phyloP scores from a whole-genome alignment of 257 asterid genomes.

The Salvia rosmarinus region DNA sequence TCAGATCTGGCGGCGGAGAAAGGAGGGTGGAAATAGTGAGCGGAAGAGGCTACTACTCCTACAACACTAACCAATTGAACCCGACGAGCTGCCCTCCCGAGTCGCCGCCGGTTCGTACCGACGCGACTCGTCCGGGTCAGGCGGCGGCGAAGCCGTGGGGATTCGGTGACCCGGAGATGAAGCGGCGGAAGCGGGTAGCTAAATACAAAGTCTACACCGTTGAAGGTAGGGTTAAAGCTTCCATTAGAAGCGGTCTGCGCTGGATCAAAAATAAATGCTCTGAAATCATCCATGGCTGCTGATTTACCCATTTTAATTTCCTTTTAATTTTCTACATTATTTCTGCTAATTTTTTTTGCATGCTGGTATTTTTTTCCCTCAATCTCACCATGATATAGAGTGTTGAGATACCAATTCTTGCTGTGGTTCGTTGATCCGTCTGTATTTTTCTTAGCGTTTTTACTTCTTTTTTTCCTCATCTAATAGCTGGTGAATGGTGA shows the following conservation, averaged over 20 bases:
- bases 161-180: conserved; percentile 67
- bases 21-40: conserved; percentile 60
- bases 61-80: conserved; percentile 28
- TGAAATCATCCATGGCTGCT: conserved; percentile 72
- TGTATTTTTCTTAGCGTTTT: not conserved
- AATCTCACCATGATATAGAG: not conserved
- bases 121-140: conserved; percentile 33
- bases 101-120: conserved; percentile 31
- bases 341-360: conserved; percentile 2
- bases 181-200: conserved; percentile 73
- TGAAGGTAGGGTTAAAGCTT: conserved; percentile 78
- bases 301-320: not conserved
- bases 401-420: not conserved
- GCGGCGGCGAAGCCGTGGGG: conserved; percentile 63
- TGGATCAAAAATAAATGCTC: conserved; percentile 82
- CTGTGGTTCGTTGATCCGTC: not conserved
- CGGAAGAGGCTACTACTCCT: conserved; percentile 34
- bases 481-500: too few relatives aligned
- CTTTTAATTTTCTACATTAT: not conserved
- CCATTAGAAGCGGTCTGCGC: conserved; percentile 65
- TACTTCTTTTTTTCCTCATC: too few relatives aligned
- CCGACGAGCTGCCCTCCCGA: conserved; percentile 26
- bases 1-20: conserved; percentile 51
- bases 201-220: conserved; percentile 69
- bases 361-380: not conserved